Conservation (phyloP, 2,329 filamentous ascomycete genomes). For the Colletotrichum tofieldiae region DNA sequence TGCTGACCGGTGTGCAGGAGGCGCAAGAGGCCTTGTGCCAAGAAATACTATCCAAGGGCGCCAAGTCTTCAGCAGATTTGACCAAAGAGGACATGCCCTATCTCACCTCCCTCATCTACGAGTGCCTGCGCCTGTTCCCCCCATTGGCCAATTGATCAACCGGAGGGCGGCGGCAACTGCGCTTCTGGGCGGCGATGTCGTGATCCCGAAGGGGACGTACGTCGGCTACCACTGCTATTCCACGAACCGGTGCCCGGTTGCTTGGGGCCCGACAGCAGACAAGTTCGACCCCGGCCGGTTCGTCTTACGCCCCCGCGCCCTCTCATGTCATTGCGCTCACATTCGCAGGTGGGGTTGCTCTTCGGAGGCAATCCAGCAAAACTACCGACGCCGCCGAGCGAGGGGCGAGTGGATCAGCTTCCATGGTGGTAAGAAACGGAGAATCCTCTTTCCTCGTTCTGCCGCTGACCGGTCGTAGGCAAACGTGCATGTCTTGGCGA, state of each 20-base stretch:
- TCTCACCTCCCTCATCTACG: constrained; percentile 61
- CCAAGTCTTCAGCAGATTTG: constrained; percentile 40
- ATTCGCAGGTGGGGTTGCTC: constrained; percentile 52
- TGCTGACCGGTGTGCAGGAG: constrained; percentile 42
- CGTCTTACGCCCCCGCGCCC: background rate
- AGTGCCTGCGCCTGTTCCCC: constrained; percentile 65
- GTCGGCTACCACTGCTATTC: constrained; percentile 59
- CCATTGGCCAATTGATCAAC: constrained; percentile 66
- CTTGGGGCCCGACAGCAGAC: constrained; percentile 53
- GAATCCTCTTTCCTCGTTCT: background rate
- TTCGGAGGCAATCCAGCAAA: constrained; percentile 53
- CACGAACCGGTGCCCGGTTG: constrained; percentile 53
- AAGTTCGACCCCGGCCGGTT: constrained; percentile 55
- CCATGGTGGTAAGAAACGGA: constrained; percentile 51
- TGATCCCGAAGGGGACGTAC: constrained; percentile 55
- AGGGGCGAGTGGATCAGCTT: constrained; percentile 60
- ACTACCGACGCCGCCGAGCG: constrained; percentile 54
- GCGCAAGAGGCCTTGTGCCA: constrained; percentile 51
- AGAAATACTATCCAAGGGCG: constrained; percentile 49
- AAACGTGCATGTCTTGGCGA: constrained; percentile 58
- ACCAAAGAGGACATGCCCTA: constrained; percentile 55
- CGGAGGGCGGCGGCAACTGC: constrained; percentile 51
- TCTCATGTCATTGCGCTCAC: background rate
- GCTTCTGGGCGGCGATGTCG: constrained; percentile 50
- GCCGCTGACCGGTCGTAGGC: constrained; percentile 5